Evolutionary conservation across 2,329 filamentous ascomycete species (phyloP).

Genomic region (Volutella citrinella): DNA sequence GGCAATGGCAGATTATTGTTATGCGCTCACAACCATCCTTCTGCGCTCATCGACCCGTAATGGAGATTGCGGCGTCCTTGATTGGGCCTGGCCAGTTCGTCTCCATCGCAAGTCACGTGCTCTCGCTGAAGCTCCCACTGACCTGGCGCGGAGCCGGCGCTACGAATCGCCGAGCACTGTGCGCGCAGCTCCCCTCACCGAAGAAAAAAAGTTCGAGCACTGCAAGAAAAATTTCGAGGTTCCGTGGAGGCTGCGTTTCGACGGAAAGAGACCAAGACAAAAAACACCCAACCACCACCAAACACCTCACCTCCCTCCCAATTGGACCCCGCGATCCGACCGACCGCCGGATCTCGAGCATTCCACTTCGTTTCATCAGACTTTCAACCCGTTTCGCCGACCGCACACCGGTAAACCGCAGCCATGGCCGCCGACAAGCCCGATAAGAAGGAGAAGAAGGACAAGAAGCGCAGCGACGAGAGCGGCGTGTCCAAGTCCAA

Average conservation of each 20-base stretch:
- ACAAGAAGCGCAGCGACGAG: constrained; percentile 57
- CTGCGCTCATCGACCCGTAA: constrained; percentile 16
- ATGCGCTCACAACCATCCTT: background rate
- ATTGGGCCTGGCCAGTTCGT: constrained; percentile 16
- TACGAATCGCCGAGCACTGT: constrained; percentile 28
- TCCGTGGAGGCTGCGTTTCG: constrained; percentile 21
- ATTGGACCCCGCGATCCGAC: constrained; percentile 18
- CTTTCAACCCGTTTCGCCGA: no score
- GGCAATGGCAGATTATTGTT: constrained; percentile 4
- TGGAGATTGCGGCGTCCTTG: constrained; percentile 17
- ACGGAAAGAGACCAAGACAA: no score
- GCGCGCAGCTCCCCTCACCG: constrained; percentile 23
- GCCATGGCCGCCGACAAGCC: constrained; percentile 47
- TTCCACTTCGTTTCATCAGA: no score
- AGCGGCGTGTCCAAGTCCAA: constrained; percentile 52
- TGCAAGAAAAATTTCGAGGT: constrained; percentile 30
- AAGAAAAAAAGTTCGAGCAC: constrained; percentile 29
- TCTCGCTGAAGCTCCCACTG: no score
- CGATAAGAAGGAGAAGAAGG: constrained; percentile 55
- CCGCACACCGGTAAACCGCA: no score
- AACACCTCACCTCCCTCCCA: constrained; percentile 15
- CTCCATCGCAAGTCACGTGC: constrained; percentile 15
- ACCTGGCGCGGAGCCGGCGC: constrained; percentile 25
- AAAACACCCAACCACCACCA: constrained; percentile 21
- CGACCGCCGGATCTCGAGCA: no score